Conservation (phyloP, 75 land plant genomes). For the Pinus albicaulis region DNA sequence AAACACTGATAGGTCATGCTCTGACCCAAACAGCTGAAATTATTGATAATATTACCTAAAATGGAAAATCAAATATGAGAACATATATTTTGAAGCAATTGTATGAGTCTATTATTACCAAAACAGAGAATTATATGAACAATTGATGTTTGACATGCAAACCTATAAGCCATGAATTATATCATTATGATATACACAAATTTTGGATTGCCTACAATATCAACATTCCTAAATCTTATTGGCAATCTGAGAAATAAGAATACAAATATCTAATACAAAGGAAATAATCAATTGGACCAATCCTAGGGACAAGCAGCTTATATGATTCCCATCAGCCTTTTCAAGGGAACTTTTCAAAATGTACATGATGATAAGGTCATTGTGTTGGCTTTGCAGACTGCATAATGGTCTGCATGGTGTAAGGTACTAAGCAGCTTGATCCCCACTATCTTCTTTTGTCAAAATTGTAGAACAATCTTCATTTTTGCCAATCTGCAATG, state of each 20-base stretch:
- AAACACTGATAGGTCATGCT: neutral
- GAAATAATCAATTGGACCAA: neutral
- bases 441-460: conserved; percentile 2
- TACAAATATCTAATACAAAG: neutral
- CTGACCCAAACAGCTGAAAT: neutral
- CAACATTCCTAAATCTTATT: conserved; percentile 3
- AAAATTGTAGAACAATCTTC: neutral
- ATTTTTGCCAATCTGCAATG: neutral
- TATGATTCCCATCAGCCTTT: conserved; percentile 8
- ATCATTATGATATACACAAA: neutral
- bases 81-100: neutral
- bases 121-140: neutral
- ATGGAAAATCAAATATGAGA: neutral
- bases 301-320: conserved; percentile 4
- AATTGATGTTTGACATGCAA: neutral
- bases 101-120: neutral
- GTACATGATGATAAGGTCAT: neutral
- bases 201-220: neutral
- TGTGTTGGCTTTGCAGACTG: neutral
- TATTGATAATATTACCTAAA: neutral
- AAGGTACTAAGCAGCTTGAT: neutral
- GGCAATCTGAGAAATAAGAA: neutral
- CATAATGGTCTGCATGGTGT: neutral
- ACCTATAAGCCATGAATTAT: neutral
- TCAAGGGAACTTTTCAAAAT: neutral